Evolutionary conservation across 139 green algal species (phyloP), one percentile per base, ranked within the genome.

Genomic region (Haematococcus lacustris): DNA sequence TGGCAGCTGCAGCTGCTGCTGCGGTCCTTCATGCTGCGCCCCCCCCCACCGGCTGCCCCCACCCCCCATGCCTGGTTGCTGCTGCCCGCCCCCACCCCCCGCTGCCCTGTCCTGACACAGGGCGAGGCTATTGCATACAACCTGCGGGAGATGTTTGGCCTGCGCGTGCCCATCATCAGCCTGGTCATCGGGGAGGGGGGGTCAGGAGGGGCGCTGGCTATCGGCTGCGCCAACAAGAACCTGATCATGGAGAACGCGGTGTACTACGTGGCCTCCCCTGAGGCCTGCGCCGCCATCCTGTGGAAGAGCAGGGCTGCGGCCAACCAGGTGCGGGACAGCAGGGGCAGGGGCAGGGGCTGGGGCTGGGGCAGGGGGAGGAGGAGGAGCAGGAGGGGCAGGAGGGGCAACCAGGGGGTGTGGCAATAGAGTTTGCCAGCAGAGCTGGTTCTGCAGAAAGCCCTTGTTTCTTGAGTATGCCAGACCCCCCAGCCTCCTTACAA

Each of bases 101-200:
- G 9, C 4, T 6, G 26, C 65, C 65, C 32, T 63, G 43, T 47
- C 5, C 3, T 72, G 41, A 35, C 39, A n/a, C 84, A 97, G 92
- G 93, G 94, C 23, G 94, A 98, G 87, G 94, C 94, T 33, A 98
- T 98, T 68, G 94, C 94, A 0, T 78, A 91, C 70, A 98, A 98
- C 83, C 83, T 98, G 81, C 81, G 93, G 0, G 93, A 98, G 85
- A 98, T 98, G 93, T 98, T 98, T 86, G 91, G 92, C 23, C 83
- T 98, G 61, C 83, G 87, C 0, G 94, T 98, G 71, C 94, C 94
- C 63, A 93, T 97, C 74, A 89, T 98, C 79, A 87, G 73, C 3
- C 73, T 96, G 25, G 94, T 97, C 2, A 98, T 97, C 73, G 93
- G 94, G 3, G 94, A 98, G 86, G 94, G 93, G 30, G 94, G 94